These are phyloP conservation scores for Dacryopinax spathularia DNA, from an alignment of 768 basidiomycete genomes.

Conservation along the genomic window DNA sequence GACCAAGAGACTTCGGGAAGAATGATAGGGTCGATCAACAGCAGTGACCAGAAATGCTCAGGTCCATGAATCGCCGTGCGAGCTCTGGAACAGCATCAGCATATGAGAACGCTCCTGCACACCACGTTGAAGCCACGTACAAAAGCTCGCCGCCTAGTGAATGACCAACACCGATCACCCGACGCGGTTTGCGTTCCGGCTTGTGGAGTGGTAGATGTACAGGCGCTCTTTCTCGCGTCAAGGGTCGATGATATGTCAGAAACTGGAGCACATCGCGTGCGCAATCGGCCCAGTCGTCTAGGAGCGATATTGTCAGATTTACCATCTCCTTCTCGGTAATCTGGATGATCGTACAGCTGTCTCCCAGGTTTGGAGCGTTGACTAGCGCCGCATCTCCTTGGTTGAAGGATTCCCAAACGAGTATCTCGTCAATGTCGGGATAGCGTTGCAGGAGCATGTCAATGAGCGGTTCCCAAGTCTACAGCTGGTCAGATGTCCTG, in stretches of 20 bases:
- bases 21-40: constrained; percentile 70
- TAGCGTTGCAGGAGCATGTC: not conserved
- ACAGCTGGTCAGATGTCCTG: not conserved
- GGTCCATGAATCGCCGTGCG: constrained; percentile 52
- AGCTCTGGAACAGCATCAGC: constrained; percentile 27
- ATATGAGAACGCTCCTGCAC: not conserved
- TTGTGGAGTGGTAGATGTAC: not conserved
- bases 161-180: constrained; percentile 58
- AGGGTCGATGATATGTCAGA: constrained; percentile 3
- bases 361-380: constrained; percentile 43
- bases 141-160: constrained; percentile 69
- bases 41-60: constrained; percentile 50
- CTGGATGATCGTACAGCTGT: constrained; percentile 36
- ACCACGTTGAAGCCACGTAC: constrained; percentile 31
- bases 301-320: not conserved
- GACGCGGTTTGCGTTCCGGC: not conserved
- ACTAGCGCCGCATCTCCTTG: constrained; percentile 74
- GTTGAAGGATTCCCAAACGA: constrained; percentile 70
- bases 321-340: not conserved
- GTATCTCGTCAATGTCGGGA: constrained; percentile 49
- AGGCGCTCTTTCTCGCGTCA: not conserved
- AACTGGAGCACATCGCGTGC: constrained; percentile 68
- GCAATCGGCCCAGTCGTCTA: constrained; percentile 69
- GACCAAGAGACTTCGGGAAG: too few relatives aligned
- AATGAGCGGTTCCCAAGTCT: constrained; percentile 63